phyloP scores from a whole-genome alignment of 148 eudicot genomes.

The Agrostemma githago region DNA sequence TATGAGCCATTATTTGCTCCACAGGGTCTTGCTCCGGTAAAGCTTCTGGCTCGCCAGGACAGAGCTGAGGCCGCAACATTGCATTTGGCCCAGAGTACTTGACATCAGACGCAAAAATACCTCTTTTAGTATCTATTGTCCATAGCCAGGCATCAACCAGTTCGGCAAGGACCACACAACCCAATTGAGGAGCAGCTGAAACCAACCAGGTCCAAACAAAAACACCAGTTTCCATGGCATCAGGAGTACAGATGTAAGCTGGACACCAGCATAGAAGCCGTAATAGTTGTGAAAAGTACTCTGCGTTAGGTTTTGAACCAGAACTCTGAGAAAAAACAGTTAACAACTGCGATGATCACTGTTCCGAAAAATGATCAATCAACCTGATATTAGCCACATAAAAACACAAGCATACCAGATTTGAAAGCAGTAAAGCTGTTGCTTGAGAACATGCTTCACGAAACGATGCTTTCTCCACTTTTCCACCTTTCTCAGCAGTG shows the following conservation, averaged over 20 bases:
- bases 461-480: constrained; percentile 76
- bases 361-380: constrained; percentile 12
- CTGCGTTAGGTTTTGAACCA: constrained; percentile 59
- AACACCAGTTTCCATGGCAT: constrained; percentile 96
- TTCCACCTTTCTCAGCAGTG: constrained; percentile 77
- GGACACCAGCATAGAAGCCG: constrained; percentile 99
- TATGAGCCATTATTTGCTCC: constrained; percentile 94
- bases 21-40: constrained; percentile 84
- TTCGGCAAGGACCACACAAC: constrained; percentile 93
- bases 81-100: constrained; percentile 86
- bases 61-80: constrained; percentile 86
- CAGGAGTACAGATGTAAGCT: constrained; percentile 84
- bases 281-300: constrained; percentile 84
- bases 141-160: constrained; percentile 99
- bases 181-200: constrained; percentile 94
- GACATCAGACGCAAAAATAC: constrained; percentile 87
- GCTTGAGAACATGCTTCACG: constrained; percentile 96
- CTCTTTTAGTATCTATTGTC: constrained; percentile 93
- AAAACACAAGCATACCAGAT: constrained; percentile 52
- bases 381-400: constrained; percentile 15
- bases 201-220: constrained; percentile 99
- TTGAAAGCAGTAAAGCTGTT: constrained; percentile 86
- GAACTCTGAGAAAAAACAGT: constrained; percentile 44
- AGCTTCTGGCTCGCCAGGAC: constrained; percentile 86
- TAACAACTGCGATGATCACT: constrained; percentile 15